phyloP scores from a whole-genome alignment of 2,329 filamentous ascomycete genomes.

The Talaromyces sp. region DNA sequence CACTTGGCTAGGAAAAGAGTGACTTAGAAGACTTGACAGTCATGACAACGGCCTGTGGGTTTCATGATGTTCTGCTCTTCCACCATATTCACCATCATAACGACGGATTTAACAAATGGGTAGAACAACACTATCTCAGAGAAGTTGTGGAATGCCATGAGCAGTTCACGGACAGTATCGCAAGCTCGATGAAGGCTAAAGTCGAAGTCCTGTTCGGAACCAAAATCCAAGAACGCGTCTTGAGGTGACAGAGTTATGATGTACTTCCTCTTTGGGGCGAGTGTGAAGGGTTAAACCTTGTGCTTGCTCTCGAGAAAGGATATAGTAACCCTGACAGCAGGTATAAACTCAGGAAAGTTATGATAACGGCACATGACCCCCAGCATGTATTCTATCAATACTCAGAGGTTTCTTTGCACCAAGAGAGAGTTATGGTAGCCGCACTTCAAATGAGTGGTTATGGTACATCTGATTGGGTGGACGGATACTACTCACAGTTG shows the following conservation, averaged over 20 bases:
- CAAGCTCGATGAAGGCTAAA: neutral
- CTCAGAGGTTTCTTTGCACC: too few species aligned
- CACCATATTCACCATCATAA: neutral
- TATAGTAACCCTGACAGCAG: neutral
- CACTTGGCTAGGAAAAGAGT: too few species aligned
- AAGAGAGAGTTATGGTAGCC: too few species aligned
- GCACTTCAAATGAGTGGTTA: too few species aligned
- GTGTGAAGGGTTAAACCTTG: neutral
- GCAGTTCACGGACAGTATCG: neutral
- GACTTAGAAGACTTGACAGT: neutral
- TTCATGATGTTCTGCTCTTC: neutral
- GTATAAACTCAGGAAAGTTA: too few species aligned
- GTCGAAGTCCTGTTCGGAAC: neutral
- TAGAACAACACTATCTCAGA: neutral
- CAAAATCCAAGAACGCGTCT: neutral
- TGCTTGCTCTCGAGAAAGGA: neutral
- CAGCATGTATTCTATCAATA: too few species aligned
- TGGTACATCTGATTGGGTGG: too few species aligned
- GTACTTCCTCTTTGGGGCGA: neutral
- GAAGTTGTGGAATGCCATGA: neutral
- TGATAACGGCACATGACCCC: too few species aligned
- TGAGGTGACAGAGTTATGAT: neutral
- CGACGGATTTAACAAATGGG: neutral
- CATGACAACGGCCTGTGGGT: neutral
- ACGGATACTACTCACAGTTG: too few species aligned